A percentile compares a stretch with the other conserved stretches of the same genome.
These are phyloP conservation scores for Tolypocladium inflatum DNA, from an alignment of 2,329 filamentous ascomycete species.

Conservation along the genomic window DNA sequence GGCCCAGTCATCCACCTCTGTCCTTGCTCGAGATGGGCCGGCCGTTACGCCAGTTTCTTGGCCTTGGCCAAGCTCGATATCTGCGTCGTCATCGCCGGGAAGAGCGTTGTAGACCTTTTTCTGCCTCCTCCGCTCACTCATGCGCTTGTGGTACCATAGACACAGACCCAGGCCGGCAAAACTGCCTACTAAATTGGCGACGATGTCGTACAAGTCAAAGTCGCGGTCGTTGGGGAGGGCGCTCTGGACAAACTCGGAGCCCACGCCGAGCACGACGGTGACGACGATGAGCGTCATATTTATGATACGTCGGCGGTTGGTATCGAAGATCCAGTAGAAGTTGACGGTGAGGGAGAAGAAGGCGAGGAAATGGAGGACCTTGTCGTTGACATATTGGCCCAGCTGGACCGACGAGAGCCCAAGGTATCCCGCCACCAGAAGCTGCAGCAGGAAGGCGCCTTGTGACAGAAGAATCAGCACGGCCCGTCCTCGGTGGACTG, in stretches of 20 bases:
- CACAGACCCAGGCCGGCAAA: constrained; percentile 62
- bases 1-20: constrained; percentile 46
- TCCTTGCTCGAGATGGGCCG: constrained; percentile 19
- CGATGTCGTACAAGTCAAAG: constrained; percentile 74
- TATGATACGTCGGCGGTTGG: constrained; percentile 71
- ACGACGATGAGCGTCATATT: constrained; percentile 77
- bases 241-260: constrained; percentile 67
- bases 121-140: constrained; percentile 78
- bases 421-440: constrained; percentile 67
- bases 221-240: constrained; percentile 63
- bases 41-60: constrained; percentile 59
- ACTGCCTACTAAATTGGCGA: constrained; percentile 79
- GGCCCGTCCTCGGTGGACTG: neutral
- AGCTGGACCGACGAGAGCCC: constrained; percentile 61
- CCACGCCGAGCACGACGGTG: constrained; percentile 60
- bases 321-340: constrained; percentile 98
- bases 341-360: constrained; percentile 81
- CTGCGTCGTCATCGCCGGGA: constrained; percentile 51
- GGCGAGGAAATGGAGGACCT: constrained; percentile 74
- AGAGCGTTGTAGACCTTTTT: constrained; percentile 64
- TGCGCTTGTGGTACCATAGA: constrained; percentile 88
- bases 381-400: constrained; percentile 65
- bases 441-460: constrained; percentile 62
- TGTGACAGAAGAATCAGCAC: constrained; percentile 4
- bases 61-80: constrained; percentile 69